Percentiles rank a stretch among this genome's conserved stretches.
Evolutionary conservation across 495 filamentous ascomycete genomes (phyloP).

Genomic region (Hypoxylon subgilvum): DNA sequence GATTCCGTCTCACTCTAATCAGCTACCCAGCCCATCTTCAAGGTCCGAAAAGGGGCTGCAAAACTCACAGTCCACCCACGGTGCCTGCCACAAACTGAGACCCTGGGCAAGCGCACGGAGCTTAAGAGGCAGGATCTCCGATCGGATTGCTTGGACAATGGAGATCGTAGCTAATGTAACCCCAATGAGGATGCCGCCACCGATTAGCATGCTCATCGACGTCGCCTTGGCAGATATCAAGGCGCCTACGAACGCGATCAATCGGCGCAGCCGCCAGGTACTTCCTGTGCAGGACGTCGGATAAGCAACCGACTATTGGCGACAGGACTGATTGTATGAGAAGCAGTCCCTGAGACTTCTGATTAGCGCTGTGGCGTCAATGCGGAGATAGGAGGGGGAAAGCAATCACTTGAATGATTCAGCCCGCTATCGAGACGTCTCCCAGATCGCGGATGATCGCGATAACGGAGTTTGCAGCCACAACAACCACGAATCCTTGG

Average conservation of each 20-base stretch:
- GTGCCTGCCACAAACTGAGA: constrained; percentile 54
- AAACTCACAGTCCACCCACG: constrained; percentile 56
- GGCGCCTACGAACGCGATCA: constrained; percentile 59
- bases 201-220: constrained; percentile 60
- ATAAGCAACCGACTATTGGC: constrained; percentile 60
- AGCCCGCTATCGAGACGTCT: constrained; percentile 55
- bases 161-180: constrained; percentile 58
- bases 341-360: constrained; percentile 58
- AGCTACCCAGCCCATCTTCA: not conserved
- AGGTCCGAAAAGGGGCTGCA: not conserved
- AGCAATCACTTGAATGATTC: constrained; percentile 60
- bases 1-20: constrained; percentile 38
- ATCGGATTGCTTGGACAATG: constrained; percentile 61
- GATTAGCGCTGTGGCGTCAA: no score
- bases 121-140: constrained; percentile 61
- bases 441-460: constrained; percentile 60
- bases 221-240: constrained; percentile 60
- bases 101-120: constrained; percentile 61
- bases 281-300: constrained; percentile 61
- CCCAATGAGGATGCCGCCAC: constrained; percentile 62
- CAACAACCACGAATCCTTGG: constrained; percentile 61
- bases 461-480: constrained; percentile 61
- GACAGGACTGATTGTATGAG: constrained; percentile 62
- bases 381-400: no score
- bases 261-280: constrained; percentile 54